A percentile compares a stretch with the other conserved stretches of the same genome.
These are phyloP conservation scores for Fusarium palustre DNA, from an alignment of 2,329 filamentous ascomycete genomes.

Conservation along the genomic window DNA sequence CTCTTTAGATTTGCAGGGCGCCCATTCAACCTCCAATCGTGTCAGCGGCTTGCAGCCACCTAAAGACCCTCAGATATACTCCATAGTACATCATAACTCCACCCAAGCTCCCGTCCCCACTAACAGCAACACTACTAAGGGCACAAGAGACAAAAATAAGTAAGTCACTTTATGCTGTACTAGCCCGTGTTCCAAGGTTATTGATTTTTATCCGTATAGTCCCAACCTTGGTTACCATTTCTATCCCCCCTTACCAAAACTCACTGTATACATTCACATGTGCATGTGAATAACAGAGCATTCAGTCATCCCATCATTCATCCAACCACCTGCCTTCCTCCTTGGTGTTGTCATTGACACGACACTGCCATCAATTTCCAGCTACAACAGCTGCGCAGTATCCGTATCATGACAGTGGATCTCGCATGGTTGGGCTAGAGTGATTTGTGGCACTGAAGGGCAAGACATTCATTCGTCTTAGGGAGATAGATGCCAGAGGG, in stretches of 20 bases:
- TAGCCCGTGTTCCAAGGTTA: neutral
- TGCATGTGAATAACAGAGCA: slow-evolving; percentile 2
- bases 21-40: slow-evolving; percentile 39
- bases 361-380: slow-evolving; percentile 12
- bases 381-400: slow-evolving; percentile 16
- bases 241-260: neutral
- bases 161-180: neutral
- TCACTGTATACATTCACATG: slow-evolving; percentile 33
- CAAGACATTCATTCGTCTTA: slow-evolving; percentile 33
- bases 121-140: slow-evolving; percentile 27
- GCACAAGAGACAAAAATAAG: neutral
- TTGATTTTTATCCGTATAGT: neutral
- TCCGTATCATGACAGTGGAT: slow-evolving; percentile 33
- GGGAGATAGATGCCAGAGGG: slow-evolving; percentile 23
- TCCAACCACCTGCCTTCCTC: slow-evolving; percentile 5
- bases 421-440: slow-evolving; percentile 29
- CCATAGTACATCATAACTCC: slow-evolving; percentile 29
- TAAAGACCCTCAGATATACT: slow-evolving; percentile 3
- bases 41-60: slow-evolving; percentile 21
- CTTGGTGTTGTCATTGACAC: slow-evolving; percentile 10
- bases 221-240: neutral
- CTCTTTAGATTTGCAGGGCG: slow-evolving; percentile 26
- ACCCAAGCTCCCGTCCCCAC: slow-evolving; percentile 28
- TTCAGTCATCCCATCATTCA: slow-evolving; percentile 30
- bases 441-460: slow-evolving; percentile 38